Evolutionary conservation across 768 basidiomycete genomes (phyloP), one percentile per base, ranked within the genome.

Genomic region (Mycena crocata): DNA sequence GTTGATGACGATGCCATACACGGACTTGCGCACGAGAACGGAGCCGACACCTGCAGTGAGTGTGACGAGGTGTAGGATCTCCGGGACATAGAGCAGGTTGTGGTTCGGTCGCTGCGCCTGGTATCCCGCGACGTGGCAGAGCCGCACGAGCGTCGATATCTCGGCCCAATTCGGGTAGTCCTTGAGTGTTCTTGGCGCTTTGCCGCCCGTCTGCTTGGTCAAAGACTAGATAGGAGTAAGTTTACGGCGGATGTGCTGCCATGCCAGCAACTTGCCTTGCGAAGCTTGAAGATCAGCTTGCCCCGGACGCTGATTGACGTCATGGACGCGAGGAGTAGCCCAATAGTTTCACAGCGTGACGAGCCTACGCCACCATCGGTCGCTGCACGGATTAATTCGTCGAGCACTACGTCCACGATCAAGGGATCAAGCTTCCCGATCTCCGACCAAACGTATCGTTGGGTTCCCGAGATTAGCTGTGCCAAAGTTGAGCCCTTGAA

Each of bases 301-400:
- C 93, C 94, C 39, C 95, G 86, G 6, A 95, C 88, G 61, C 87
- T 86, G 69, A 94, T 90, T 4, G 92, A 92, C 0, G 93, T 89
- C 51, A 95, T 78, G 1, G 90, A 87, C 3, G 90, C 86, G 57
- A 96, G 83, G 13, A 92, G 89, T 40, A 93, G 87, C 7, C 90
- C 87, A 40, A 95, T 87, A 3, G 85, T 86, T 79, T 95, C 94
- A 66, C 91, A 93, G 66, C 91, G 84, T 28, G 84, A 80, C 9
- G 91, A 91, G 21, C 90, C 93, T 37, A 93, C 84, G 0, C 93
- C 94, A 37, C 91, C 90, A 74, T 95, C 95, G n/a, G 90, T 85
- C 2, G 94, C 95, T 7, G 90, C 87, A 23, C 93, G 87, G 57
- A 95, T 84, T 52, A 96, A 76, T 76, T 96, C 95, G 46, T 93